A percentile compares a stretch with the other conserved stretches of the same genome.
Conservation (phyloP, 495 filamentous ascomycete species). For the Penicillium alfredii region DNA sequence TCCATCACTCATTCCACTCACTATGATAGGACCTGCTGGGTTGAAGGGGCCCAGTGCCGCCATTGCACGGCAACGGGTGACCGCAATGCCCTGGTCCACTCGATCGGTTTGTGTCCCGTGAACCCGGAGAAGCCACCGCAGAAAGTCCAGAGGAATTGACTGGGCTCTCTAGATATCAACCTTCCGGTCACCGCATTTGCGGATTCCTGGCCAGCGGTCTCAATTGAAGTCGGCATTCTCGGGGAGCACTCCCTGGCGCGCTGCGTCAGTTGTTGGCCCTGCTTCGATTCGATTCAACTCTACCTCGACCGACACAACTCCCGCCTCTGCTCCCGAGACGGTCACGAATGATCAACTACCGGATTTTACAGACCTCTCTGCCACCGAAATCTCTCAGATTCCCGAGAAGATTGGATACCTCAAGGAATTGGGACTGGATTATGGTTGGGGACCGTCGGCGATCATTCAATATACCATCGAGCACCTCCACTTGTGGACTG, state of each 20-base stretch:
- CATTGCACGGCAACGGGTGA: constrained; percentile 31
- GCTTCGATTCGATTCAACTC: constrained; percentile 41
- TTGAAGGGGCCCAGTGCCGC: constrained; percentile 29
- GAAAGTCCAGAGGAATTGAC: constrained; percentile 15
- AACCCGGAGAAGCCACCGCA: constrained; percentile 1
- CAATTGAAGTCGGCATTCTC: constrained; percentile 21
- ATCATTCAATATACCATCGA: constrained; percentile 70
- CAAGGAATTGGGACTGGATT: constrained; percentile 76
- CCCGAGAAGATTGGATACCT: constrained; percentile 78
- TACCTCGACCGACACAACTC: constrained; percentile 25
- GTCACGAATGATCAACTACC: constrained; percentile 7
- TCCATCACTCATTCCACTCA: constrained; percentile 14
- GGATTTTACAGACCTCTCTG: constrained; percentile 18
- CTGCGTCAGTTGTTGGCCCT: constrained; percentile 17
- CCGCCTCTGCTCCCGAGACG: constrained; percentile 16
- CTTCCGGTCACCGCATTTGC: constrained; percentile 25
- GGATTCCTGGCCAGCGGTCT: constrained; percentile 16
- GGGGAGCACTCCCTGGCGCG: constrained; percentile 21
- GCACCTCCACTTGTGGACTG: constrained; percentile 67
- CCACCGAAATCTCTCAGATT: constrained; percentile 42
- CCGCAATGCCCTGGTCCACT: constrained; percentile 26
- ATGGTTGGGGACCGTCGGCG: constrained; percentile 68
- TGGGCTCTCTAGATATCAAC: constrained; percentile 32
- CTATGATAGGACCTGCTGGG: constrained; percentile 34
- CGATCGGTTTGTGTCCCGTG: constrained; percentile 37